Conservation (phyloP, 371 early-diverging fungal species). For the Amoeboaphelidium protococcarum region DNA sequence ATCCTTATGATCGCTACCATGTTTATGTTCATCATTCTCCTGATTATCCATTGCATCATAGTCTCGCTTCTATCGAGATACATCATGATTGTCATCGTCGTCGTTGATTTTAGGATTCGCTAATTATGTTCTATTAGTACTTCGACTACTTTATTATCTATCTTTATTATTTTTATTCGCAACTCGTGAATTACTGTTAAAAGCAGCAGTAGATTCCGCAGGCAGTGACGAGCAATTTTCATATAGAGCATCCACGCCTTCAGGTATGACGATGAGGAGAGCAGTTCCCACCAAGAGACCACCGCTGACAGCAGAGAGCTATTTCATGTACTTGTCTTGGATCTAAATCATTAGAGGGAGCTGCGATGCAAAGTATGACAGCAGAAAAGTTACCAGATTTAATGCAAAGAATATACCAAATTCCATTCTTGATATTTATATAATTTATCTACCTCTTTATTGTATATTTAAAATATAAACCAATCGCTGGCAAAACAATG, state of each 20-base stretch:
- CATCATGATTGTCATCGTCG: neutral
- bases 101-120: conserved; percentile 2
- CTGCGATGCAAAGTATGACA: conserved; percentile 57
- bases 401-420: too few species aligned
- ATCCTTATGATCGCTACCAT: conserved; percentile 1
- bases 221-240: too few species aligned
- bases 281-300: conserved; percentile 74
- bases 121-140: too few species aligned
- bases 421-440: too few species aligned
- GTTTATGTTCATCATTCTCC: neutral
- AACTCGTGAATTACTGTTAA: too few species aligned
- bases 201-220: too few species aligned
- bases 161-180: too few species aligned
- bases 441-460: too few species aligned
- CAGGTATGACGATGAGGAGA: conserved; percentile 67
- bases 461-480: too few species aligned
- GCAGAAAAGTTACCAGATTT: conserved; percentile 70
- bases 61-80: conserved; percentile 5
- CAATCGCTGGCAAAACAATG: too few species aligned
- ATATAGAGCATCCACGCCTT: conserved; percentile 62
- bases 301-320: conserved; percentile 60
- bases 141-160: too few species aligned
- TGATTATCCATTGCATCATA: neutral
- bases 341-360: conserved; percentile 55
- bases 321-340: conserved; percentile 31